phyloP scores from a whole-genome alignment of 805 yeast genomes.

The Yarrowia divulgata region DNA sequence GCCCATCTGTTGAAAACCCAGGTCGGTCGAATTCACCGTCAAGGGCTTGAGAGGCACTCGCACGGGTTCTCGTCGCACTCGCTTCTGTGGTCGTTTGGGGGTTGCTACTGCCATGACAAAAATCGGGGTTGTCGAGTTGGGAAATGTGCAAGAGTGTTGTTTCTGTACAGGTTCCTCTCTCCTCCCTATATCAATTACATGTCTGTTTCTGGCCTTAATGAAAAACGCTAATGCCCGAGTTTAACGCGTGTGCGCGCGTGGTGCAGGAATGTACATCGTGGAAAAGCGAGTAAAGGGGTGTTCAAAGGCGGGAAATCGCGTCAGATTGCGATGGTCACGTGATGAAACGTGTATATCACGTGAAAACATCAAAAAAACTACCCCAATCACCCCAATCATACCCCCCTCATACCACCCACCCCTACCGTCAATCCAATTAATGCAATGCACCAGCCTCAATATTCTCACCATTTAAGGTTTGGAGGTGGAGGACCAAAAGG shows the following conservation, averaged over 20 bases:
- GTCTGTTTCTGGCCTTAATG: slow-evolving; percentile 29
- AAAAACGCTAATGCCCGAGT: slow-evolving; percentile 7
- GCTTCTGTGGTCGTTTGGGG: slow-evolving; percentile 37
- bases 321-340: neutral
- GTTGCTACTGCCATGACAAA: slow-evolving; percentile 33
- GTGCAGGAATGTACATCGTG: neutral
- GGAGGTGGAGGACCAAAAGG: neutral
- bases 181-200: slow-evolving; percentile 25
- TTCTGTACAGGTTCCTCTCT: too few species aligned
- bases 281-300: neutral
- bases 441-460: slow-evolving; percentile 37
- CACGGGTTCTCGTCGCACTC: slow-evolving; percentile 30
- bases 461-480: slow-evolving; percentile 7
- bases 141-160: neutral
- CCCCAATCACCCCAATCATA: neutral
- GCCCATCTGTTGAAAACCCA: neutral
- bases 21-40: neutral
- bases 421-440: slow-evolving; percentile 31
- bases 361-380: neutral
- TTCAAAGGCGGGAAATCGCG: neutral
- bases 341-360: neutral
- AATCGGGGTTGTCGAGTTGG: neutral
- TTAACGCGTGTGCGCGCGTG: too few species aligned
- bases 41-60: slow-evolving; percentile 22
- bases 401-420: neutral